Base-by-base conservation (phyloP, 176 grass and related monocot genomes). In the Paspalum vaginatum region DNA sequence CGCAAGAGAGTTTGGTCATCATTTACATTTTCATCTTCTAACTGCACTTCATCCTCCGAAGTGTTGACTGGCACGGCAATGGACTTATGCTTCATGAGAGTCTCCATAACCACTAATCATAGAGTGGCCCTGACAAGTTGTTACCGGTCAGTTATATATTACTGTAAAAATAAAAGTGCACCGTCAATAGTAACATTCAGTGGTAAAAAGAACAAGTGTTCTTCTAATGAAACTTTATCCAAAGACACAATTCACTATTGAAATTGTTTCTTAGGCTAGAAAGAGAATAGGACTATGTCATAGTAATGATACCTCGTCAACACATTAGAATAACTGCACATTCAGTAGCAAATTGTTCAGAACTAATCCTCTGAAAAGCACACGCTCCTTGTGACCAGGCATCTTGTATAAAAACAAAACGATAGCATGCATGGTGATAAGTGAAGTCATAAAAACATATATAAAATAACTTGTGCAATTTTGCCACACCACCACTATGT, bases 1-100 rank as follows among this genome's bases (percentile, higher is more conserved):
- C 85, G 18, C 38, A 20, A 61, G 14, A 59, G 22, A 63, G 72
- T 38, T 59, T 68, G n/a, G 5, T 16, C 53, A 84, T 53, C 18
- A 53, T 32, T 61, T 80, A 75, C 81, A 77, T 75, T 61, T 45
- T 44, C 61, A 62, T 85, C 74, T 84, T 74, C 37, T 25, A 61
- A 51, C 22, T 76, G 18, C 48, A 78, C 5, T 45, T 62, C 46
- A 11, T 82, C 25, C 38, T 46, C 14, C 11, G 2, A 25, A 5
- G 52, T 51, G 21, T 75, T 72, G 26, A 78, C 42, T 55, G 47
- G 57, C 39, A 65, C 25, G 2, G 14, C 44, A 65, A 14, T 72
- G 25, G 22, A 32, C 5, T 72, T 38, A 72, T 61, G 45, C 13
- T 80, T 47, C 68, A 54, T 72, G 6, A 69, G 65, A 63, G 70